These are phyloP conservation scores for Aspergillus pseudotamarii DNA, from an alignment of 2,329 filamentous ascomycete genomes.

Conservation along the genomic window DNA sequence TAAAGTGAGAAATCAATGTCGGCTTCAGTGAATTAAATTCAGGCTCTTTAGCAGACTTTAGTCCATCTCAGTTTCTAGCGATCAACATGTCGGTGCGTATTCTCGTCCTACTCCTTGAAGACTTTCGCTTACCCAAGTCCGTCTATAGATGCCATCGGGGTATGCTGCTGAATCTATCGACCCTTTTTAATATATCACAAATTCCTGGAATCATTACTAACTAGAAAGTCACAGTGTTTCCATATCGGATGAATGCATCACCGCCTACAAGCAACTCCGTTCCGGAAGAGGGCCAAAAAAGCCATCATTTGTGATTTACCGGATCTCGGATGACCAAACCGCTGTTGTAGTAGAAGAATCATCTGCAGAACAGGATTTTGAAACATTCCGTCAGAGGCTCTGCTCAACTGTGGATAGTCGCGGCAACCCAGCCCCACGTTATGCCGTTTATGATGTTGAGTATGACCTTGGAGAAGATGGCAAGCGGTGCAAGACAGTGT, in stretches of 20 bases:
- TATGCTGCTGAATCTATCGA: not conserved
- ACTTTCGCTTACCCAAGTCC: not conserved
- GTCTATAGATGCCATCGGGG: constrained; percentile 6
- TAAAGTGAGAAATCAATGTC: not conserved
- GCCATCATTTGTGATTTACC: constrained; percentile 54
- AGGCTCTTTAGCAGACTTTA: not conserved
- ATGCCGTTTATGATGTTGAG: constrained; percentile 42
- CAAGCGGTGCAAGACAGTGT: constrained; percentile 29
- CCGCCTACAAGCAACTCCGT: constrained; percentile 36
- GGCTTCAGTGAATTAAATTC: not conserved
- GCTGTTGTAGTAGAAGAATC: constrained; percentile 39
- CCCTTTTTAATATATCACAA: not conserved
- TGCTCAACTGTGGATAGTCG: constrained; percentile 28
- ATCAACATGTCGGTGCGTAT: not conserved
- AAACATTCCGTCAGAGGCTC: constrained; percentile 19
- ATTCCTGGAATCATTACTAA: not conserved
- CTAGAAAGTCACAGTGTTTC: constrained; percentile 5
- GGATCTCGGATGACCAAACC: constrained; percentile 41
- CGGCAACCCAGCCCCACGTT: constrained; percentile 22
- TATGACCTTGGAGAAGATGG: constrained; percentile 41
- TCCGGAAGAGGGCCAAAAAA: constrained; percentile 36
- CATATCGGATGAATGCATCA: constrained; percentile 31
- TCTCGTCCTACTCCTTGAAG: not conserved
- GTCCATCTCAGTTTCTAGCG: not conserved
- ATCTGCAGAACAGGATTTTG: constrained; percentile 36